Conservation (phyloP, 306 rosid genomes). For the Vicia villosa region DNA sequence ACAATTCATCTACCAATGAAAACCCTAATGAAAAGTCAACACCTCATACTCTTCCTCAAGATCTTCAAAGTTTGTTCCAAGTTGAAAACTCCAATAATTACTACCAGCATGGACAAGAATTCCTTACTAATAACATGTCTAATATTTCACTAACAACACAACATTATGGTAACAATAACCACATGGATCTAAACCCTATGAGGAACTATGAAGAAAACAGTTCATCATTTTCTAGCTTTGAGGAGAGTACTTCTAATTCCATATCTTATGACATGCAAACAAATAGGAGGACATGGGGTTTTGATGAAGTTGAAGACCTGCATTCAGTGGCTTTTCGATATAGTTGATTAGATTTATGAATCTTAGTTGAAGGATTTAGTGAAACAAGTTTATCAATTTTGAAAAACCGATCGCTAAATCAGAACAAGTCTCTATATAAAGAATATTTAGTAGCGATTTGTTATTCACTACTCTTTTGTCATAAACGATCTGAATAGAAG, state of each 20-base stretch:
- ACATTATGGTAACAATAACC: conserved; percentile 43
- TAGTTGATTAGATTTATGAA: conserved; percentile 38
- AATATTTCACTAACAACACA: conserved; percentile 38
- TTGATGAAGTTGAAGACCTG: conserved; percentile 61
- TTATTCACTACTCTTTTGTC: conserved; percentile 47
- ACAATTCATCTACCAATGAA: conserved; percentile 46
- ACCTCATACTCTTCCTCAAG: conserved; percentile 42
- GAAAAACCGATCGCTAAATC: conserved; percentile 2
- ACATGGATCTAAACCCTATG: conserved; percentile 49
- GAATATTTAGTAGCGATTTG: conserved; percentile 17
- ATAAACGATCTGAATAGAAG: conserved; percentile 55
- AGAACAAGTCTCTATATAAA: neutral
- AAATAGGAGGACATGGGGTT: conserved; percentile 55
- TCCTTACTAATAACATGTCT: conserved; percentile 41
- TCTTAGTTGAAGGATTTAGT: conserved; percentile 21
- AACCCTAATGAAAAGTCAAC: conserved; percentile 63
- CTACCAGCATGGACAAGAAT: conserved; percentile 34
- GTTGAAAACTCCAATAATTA: conserved; percentile 42
- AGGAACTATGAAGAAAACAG: conserved; percentile 57
- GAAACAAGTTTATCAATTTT: conserved; percentile 44
- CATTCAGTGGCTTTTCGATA: conserved; percentile 77
- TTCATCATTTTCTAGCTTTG: conserved; percentile 77
- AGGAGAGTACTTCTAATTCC: conserved; percentile 60
- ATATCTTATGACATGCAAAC: conserved; percentile 62
- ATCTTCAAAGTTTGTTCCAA: conserved; percentile 63